Evolutionary conservation across 306 rosid genomes (phyloP), one percentile per base, ranked within the genome.

Genomic region (Crotalaria pallida): DNA sequence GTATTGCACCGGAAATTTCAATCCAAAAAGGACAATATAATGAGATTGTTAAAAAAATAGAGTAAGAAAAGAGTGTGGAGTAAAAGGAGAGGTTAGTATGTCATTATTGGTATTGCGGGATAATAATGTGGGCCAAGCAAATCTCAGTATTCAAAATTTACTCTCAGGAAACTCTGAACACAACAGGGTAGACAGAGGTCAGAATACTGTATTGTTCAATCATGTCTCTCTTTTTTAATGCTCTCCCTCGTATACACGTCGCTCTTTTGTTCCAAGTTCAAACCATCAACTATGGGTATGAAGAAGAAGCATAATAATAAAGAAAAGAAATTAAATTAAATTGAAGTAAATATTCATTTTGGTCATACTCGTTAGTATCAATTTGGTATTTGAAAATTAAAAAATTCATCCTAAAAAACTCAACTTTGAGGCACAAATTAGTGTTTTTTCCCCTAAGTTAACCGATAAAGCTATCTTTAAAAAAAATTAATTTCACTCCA

Each of bases 131-230:
- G 69, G 71, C 47, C 79, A 50, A 73, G 63, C n/a, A 70, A 73
- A 77, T 82, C 86, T 78, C 77, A 73, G 52, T 65, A 64, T 59
- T 58, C 58, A 69, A 69, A 74, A 75, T 49, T 64, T 36, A 63
- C 7, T n/a, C 72, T 31, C 63, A 67, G 40, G 4, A 49, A 59
- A 15, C 50, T 71, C 83, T 74, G 75, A 71, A 62, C 53, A 23
- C 70, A 19, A 67, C 73, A 47, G 47, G 65, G 75, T 60, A 47
- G 40, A 44, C 27, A 34, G 38, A 62, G 58, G 45, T 77, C 77
- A 72, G 53, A 60, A 7, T 47, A 38, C 77, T 72, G 70, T 26
- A 17, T 48, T 36, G 60, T 36, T 10, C 56, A 36, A 59, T 53
- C 34, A 47, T 53, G 21, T 64, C 64, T 36, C 36, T 33, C 55